Percentiles rank a stretch among this genome's conserved stretches.
These are phyloP conservation scores for Fulvia fulva DNA, from an alignment of 2,329 filamentous ascomycete species.

Conservation along the genomic window DNA sequence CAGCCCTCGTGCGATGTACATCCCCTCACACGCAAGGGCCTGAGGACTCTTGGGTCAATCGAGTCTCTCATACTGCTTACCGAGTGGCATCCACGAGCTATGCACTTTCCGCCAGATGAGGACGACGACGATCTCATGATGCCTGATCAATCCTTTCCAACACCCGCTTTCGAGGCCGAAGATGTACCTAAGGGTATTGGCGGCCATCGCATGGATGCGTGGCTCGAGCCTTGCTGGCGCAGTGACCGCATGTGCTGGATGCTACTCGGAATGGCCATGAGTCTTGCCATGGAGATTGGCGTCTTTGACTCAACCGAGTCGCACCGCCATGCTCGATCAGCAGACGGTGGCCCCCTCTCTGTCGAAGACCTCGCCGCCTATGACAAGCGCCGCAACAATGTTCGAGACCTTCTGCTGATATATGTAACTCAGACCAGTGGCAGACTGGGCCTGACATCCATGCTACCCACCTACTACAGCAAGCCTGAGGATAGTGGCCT, in stretches of 20 bases:
- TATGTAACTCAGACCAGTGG: conserved; percentile 94
- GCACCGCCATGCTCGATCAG: conserved; percentile 49
- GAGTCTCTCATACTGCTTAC: conserved; percentile 92
- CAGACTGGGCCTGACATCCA: conserved; percentile 85
- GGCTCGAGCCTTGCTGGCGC: conserved; percentile 93
- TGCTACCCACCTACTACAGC: conserved; percentile 62
- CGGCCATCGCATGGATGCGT: conserved; percentile 83
- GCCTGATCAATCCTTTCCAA: conserved; percentile 66
- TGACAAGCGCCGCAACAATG: conserved; percentile 71
- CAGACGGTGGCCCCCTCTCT: conserved; percentile 33
- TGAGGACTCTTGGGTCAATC: conserved; percentile 87
- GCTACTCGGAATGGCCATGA: conserved; percentile 85
- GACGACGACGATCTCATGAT: conserved; percentile 61
- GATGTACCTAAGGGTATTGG: conserved; percentile 59
- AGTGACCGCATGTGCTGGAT: conserved; percentile 95
- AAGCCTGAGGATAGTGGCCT: conserved; percentile 35
- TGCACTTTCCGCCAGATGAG: conserved; percentile 80
- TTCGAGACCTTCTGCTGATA: conserved; percentile 81
- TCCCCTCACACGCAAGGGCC: conserved; percentile 57
- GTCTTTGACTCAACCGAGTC: conserved; percentile 84
- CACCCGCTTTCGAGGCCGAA: conserved; percentile 56
- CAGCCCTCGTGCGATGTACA: conserved; percentile 64
- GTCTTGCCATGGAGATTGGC: conserved; percentile 86
- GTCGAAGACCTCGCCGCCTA: conserved; percentile 67
- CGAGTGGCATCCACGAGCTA: conserved; percentile 91